A percentile compares a stretch with the other conserved stretches of the same genome.
These are phyloP conservation scores for Ceratocystiopsis sp. DNA, from an alignment of 2,329 filamentous ascomycete genomes.

Conservation along the genomic window DNA sequence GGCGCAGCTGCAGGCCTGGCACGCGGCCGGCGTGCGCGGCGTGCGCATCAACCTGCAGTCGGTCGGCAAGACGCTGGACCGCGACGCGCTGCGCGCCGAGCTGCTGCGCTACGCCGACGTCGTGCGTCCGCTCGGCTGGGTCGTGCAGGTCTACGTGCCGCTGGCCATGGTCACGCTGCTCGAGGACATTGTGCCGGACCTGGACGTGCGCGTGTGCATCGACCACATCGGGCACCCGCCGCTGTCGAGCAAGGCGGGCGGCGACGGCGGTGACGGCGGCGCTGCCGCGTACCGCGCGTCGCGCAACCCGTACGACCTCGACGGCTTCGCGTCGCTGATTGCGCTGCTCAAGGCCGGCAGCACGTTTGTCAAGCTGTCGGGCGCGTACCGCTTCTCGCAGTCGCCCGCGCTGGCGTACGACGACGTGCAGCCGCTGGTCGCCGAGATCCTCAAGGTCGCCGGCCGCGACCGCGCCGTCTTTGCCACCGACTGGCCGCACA, in stretches of 20 bases:
- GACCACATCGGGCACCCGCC: conserved; percentile 41
- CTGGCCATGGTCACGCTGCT: conserved; percentile 20
- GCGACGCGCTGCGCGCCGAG: conserved; percentile 22
- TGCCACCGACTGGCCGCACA: conserved; percentile 49
- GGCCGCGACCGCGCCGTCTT: conserved; percentile 31
- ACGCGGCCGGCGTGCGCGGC: conserved; percentile 38
- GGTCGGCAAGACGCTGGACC: conserved; percentile 22
- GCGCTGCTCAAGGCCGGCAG: conserved; percentile 26
- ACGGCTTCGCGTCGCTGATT: conserved; percentile 31
- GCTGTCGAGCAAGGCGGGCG: no score
- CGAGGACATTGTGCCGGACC: conserved; percentile 19
- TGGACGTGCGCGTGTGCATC: conserved; percentile 36
- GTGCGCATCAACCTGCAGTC: conserved; percentile 43
- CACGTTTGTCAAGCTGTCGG: conserved; percentile 42
- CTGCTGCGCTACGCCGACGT: conserved; percentile 31
- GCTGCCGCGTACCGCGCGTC: conserved; percentile 18
- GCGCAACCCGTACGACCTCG: conserved; percentile 12
- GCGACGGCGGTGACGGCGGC: no score
- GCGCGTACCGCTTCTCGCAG: conserved; percentile 33
- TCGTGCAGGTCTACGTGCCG: conserved; percentile 39
- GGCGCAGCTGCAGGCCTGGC: conserved; percentile 38
- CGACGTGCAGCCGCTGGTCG: conserved; percentile 20
- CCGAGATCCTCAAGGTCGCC: conserved; percentile 28
- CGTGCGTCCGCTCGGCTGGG: conserved; percentile 34
- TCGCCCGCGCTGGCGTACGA: conserved; percentile 18